These are phyloP conservation scores for Corniculantispora saksenae DNA, from an alignment of 2,329 filamentous ascomycete genomes.

Conservation along the genomic window DNA sequence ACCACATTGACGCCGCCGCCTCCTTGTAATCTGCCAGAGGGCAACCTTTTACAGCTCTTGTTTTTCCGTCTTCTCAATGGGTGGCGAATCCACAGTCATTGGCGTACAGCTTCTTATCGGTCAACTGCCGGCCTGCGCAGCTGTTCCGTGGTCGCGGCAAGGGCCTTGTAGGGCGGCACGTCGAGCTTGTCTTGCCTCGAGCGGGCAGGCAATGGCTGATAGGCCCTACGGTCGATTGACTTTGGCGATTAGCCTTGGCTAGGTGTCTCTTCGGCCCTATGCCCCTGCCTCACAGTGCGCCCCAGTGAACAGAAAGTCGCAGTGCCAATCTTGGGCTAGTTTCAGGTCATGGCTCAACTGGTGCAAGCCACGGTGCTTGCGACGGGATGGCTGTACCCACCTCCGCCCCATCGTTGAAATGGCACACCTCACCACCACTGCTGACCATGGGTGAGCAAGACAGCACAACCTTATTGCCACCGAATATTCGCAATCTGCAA, in stretches of 20 bases:
- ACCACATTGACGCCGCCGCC: background rate
- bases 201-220: background rate
- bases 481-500: background rate
- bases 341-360: slow-evolving; percentile 17
- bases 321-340: slow-evolving; percentile 7
- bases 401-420: background rate
- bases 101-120: background rate
- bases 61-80: background rate
- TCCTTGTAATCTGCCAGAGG: background rate
- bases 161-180: background rate
- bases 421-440: background rate
- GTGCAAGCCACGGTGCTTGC: background rate
- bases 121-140: background rate
- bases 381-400: slow-evolving; percentile 4
- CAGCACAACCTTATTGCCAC: background rate
- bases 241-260: background rate
- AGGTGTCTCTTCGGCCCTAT: slow-evolving; percentile 10
- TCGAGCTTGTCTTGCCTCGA: slow-evolving; percentile 1
- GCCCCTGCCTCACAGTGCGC: background rate
- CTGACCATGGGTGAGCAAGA: background rate
- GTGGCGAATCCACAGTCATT: background rate
- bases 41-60: background rate
- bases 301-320: background rate
- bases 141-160: background rate
- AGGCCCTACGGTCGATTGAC: background rate